Evolutionary conservation across 352 stramenopile genomes (phyloP), one percentile per base, ranked within the genome.

Genomic region (Elongisporangium anandrum): DNA sequence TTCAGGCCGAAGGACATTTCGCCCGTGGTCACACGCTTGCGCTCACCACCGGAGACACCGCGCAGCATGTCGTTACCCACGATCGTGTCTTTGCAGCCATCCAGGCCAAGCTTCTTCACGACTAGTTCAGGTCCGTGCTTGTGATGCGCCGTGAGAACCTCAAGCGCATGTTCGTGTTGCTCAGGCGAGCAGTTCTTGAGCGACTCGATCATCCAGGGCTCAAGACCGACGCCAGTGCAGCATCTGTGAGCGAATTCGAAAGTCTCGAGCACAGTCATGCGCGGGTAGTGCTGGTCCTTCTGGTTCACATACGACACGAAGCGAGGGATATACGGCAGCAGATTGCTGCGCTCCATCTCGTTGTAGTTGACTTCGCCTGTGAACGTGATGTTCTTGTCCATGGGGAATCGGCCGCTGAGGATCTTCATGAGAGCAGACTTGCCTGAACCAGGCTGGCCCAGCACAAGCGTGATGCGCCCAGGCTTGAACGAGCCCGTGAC

Each of bases 221-320:
- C 70, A 17, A 80, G 63, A 2, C 55, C 87, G 60, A 66, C 70
- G 34, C 70, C 72, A 4, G 54, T 57, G 38, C 63, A 82, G 56
- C 74, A 97, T 51, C 85, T 78, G 68, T 95, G 94, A 2, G 94
- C 85, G 66, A 98, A 98, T 39, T 88, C 73, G 49, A 98, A 92
- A 2, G 92, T 98, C 63, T 98, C 94, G 20, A 90, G 69, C 2
- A 98, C 95, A 0, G 92, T 98, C 19, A 98, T 69, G n/a, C 75
- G 66, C 17, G 94, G 77, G 41, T 88, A 79, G 75, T 98, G 94
- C 34, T 79, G 58, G 63, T 98, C 94, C 21, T 81, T 76, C 57
- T 87, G 76, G 56, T 81, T 68, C 3, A 74, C 70, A 51, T 87
- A 85, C 1, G 54, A 53, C 15, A 81, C 72, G 50, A 78, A 69